phyloP scores from a whole-genome alignment of 75 land plant species.

The Sequoia sempervirens region DNA sequence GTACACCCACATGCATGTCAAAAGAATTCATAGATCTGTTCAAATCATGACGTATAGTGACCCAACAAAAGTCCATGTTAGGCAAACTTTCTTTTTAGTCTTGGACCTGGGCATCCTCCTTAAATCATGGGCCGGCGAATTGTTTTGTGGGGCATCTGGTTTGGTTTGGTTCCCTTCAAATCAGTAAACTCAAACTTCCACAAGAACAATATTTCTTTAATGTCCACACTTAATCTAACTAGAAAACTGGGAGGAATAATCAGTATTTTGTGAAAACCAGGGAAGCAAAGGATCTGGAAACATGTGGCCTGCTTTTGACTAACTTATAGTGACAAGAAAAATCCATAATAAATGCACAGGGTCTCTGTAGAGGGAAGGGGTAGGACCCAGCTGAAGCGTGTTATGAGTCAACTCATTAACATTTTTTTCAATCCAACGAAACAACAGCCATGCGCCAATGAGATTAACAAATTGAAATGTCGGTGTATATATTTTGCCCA shows the following conservation, averaged over 20 bases:
- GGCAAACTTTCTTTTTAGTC: no score
- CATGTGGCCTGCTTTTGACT: no score
- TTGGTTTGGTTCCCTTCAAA: neutral
- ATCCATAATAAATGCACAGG: no score
- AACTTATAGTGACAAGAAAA: no score
- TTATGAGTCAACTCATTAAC: neutral
- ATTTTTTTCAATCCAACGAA: neutral
- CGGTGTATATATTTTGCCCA: neutral
- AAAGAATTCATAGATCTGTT: no score
- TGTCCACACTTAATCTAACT: neutral
- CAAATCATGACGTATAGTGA: no score
- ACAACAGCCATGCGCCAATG: neutral
- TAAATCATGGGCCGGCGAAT: neutral
- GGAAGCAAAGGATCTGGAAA: neutral
- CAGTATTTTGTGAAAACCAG: neutral
- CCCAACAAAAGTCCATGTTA: no score
- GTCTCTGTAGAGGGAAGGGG: neutral
- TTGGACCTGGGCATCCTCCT: no score
- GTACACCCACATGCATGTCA: no score
- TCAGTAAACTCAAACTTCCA: neutral
- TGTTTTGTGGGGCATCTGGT: neutral
- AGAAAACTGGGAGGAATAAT: neutral
- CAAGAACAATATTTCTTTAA: neutral
- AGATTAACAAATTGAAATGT: neutral
- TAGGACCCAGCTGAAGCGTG: neutral